Evolutionary conservation across 805 yeast species (phyloP).

Genomic region (Ogataea neopini): DNA sequence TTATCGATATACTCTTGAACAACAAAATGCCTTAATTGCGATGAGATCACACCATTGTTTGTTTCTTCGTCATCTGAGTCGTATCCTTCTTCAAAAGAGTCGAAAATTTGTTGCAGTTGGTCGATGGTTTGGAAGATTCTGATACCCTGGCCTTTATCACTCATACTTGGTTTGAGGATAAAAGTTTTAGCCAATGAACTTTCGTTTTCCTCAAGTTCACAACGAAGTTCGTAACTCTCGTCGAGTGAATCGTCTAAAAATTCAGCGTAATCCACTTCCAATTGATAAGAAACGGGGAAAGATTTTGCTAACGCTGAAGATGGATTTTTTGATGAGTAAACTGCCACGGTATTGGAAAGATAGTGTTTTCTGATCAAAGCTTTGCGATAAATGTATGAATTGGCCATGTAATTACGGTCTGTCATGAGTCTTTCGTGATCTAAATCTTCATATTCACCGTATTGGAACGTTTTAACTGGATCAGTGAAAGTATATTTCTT

Average conservation of each 20-base stretch:
- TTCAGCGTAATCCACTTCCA: slow-evolving; percentile 95
- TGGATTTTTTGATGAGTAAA: slow-evolving; percentile 75
- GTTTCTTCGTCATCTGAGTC: slow-evolving; percentile 59
- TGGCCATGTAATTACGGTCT: slow-evolving; percentile 56
- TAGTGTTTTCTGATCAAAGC: slow-evolving; percentile 90
- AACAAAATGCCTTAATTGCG: slow-evolving; percentile 87
- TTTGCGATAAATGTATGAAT: slow-evolving; percentile 85
- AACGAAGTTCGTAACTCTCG: slow-evolving; percentile 85
- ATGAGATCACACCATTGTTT: slow-evolving; percentile 68
- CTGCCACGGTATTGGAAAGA: slow-evolving; percentile 79
- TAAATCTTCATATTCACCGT: slow-evolving; percentile 86
- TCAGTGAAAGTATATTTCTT: slow-evolving; percentile 14
- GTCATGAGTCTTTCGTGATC: slow-evolving; percentile 64
- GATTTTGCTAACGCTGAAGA: slow-evolving; percentile 56
- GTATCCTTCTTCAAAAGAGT: slow-evolving; percentile 78
- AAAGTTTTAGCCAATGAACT: slow-evolving; percentile 49
- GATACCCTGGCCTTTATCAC: slow-evolving; percentile 96
- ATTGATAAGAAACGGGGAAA: slow-evolving; percentile 71
- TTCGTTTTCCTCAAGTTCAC: slow-evolving; percentile 62
- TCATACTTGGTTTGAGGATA: slow-evolving; percentile 96
- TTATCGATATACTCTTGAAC: slow-evolving; percentile 75
- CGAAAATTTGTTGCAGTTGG: slow-evolving; percentile 80
- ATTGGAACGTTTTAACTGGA: slow-evolving; percentile 57
- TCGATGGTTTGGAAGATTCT: slow-evolving; percentile 75
- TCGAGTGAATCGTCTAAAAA: slow-evolving; percentile 92